Conservation (phyloP, 73 alveolate genomes). For the Uronychia setigera region DNA sequence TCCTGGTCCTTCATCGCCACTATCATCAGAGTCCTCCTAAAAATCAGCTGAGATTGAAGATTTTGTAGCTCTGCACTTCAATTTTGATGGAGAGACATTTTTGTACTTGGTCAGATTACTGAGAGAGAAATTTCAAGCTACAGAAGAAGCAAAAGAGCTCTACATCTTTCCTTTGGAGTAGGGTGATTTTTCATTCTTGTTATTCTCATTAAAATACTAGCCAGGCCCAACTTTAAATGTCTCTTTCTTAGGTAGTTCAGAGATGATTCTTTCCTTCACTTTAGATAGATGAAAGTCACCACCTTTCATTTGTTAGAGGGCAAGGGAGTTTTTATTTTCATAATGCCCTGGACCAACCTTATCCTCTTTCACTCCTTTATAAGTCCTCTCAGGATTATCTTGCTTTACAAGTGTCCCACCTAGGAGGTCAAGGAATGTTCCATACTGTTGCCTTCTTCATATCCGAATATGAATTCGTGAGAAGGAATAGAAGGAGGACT, state of each 20-base stretch:
- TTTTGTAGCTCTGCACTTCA: background rate
- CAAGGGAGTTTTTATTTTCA: constrained; percentile 2
- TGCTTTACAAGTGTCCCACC: constrained; percentile 67
- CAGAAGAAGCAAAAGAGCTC: constrained; percentile 48
- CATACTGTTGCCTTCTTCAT: constrained; percentile 52
- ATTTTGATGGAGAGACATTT: background rate
- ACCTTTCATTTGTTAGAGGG: constrained; percentile 31
- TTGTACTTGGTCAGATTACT: background rate
- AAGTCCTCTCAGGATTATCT: constrained; percentile 56
- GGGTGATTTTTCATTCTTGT: constrained; percentile 58
- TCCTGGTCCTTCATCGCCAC: background rate
- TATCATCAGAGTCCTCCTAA: background rate
- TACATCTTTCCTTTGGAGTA: constrained; percentile 49
- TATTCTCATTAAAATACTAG: constrained; percentile 36
- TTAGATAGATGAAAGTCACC: constrained; percentile 37
- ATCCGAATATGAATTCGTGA: constrained; percentile 71
- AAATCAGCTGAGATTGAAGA: background rate
- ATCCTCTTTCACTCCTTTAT: constrained; percentile 56
- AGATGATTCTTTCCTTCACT: constrained; percentile 17
- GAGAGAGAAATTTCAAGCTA: constrained; percentile 3
- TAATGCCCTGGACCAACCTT: constrained; percentile 83
- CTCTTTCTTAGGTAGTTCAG: background rate
- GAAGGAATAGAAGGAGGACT: constrained; percentile 78
- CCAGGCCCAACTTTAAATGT: constrained; percentile 54
- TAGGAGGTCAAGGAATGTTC: background rate